Conservation (phyloP, 2,329 filamentous ascomycete genomes). For the Mycocentrospora acerina region DNA sequence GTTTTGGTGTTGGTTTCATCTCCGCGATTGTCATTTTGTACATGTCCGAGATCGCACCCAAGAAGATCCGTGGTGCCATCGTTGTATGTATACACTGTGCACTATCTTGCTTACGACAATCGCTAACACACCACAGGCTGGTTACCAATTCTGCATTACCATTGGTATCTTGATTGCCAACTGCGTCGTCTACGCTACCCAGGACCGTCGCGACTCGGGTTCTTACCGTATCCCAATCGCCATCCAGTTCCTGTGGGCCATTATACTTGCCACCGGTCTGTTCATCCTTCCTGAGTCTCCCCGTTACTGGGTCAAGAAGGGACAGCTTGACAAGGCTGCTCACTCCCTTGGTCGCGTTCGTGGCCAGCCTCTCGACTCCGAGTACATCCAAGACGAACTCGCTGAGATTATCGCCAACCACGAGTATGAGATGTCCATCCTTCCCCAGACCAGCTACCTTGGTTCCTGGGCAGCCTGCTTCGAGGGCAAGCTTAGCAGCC, state of each 20-base stretch:
- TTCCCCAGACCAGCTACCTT: slow-evolving; percentile 37
- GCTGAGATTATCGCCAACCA: slow-evolving; percentile 90
- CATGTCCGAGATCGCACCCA: slow-evolving; percentile 76
- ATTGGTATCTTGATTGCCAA: slow-evolving; percentile 76
- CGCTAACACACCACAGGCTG: no score
- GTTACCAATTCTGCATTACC: slow-evolving; percentile 83
- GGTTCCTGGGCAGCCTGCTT: slow-evolving; percentile 68
- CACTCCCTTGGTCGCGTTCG: slow-evolving; percentile 68
- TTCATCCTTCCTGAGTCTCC: slow-evolving; percentile 81
- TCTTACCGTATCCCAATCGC: slow-evolving; percentile 78
- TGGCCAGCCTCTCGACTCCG: slow-evolving; percentile 71
- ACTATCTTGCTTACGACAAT: no score
- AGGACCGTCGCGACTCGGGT: slow-evolving; percentile 63
- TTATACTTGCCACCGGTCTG: slow-evolving; percentile 73
- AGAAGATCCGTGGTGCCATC: slow-evolving; percentile 74
- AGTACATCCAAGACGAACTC: slow-evolving; percentile 78
- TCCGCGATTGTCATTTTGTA: slow-evolving; percentile 64
- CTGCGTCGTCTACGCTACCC: slow-evolving; percentile 72
- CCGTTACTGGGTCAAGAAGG: slow-evolving; percentile 83
- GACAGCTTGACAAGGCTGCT: slow-evolving; percentile 65
- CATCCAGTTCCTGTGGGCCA: slow-evolving; percentile 79
- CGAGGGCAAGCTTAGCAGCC: slow-evolving; percentile 52
- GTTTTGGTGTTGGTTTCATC: slow-evolving; percentile 71
- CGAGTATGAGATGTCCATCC: slow-evolving; percentile 73
- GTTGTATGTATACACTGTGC: no score